A percentile compares a stretch with the other conserved stretches of the same genome.
These are phyloP conservation scores for Raddia guianensis DNA, from an alignment of 176 grass and related monocot genomes.

Conservation along the genomic window DNA sequence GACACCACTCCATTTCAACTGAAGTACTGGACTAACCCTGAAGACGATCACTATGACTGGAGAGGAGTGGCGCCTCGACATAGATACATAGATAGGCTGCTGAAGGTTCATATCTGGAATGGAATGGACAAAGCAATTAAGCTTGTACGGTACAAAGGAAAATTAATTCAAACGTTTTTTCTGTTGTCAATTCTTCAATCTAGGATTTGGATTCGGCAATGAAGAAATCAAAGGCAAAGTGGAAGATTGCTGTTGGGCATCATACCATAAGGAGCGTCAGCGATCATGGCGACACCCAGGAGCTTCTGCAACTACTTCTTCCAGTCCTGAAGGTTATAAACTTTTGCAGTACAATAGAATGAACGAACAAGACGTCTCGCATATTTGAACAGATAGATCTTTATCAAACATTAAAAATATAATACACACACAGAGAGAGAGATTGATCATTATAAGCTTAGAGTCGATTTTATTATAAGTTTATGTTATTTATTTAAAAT, in stretches of 20 bases:
- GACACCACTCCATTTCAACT: conserved; percentile 75
- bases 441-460: no score
- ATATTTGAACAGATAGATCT: no score
- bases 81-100: conserved; percentile 56
- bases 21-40: conserved; percentile 74
- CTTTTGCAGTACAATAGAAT: no score
- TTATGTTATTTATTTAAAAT: no score
- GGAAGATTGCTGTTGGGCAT: conserved; percentile 88
- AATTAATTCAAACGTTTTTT: background rate
- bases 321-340: conserved; percentile 62
- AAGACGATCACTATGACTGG: conserved; percentile 68
- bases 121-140: no score
- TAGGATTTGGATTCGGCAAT: conserved; percentile 77
- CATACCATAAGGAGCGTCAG: conserved; percentile 85
- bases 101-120: conserved; percentile 50
- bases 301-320: conserved; percentile 73
- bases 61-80: conserved; percentile 67
- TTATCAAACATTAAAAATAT: no score
- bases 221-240: conserved; percentile 69
- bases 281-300: conserved; percentile 77
- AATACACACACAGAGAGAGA: no score
- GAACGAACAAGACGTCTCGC: no score
- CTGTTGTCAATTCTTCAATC: conserved; percentile 2
- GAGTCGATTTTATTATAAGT: no score
- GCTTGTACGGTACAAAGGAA: background rate